Evolutionary conservation across 106 monocot species (phyloP).

Genomic region (Acorus calamus): DNA sequence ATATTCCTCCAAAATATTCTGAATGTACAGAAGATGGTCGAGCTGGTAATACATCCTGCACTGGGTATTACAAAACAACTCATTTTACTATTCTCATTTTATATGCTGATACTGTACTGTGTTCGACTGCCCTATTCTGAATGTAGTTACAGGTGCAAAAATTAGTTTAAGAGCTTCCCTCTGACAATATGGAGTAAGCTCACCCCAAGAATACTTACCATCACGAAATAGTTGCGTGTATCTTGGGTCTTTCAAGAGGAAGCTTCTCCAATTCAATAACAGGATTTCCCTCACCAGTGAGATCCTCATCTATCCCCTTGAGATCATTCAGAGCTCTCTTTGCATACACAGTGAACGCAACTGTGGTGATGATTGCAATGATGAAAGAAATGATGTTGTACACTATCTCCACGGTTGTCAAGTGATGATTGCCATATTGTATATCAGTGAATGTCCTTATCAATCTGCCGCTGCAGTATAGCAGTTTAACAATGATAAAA

Average conservation of each 20-base stretch:
- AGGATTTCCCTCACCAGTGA: not conserved
- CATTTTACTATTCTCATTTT: too few species aligned
- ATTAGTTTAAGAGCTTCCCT: too few species aligned
- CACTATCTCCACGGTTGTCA: slow-evolving; percentile 60
- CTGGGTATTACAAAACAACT: too few species aligned
- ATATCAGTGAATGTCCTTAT: slow-evolving; percentile 64
- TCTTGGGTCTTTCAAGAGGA: slow-evolving; percentile 13
- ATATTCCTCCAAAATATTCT: too few species aligned
- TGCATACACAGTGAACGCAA: slow-evolving; percentile 65
- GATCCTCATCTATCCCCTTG: slow-evolving; percentile 20
- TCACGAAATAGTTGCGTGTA: too few species aligned
- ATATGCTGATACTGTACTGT: too few species aligned
- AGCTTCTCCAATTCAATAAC: slow-evolving; percentile 20
- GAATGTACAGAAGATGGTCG: too few species aligned
- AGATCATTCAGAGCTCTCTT: slow-evolving; percentile 43
- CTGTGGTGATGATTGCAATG: slow-evolving; percentile 27
- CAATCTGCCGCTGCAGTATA: slow-evolving; percentile 50
- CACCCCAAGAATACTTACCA: too few species aligned
- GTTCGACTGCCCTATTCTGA: too few species aligned
- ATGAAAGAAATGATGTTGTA: slow-evolving; percentile 58
- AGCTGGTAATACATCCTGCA: too few species aligned
- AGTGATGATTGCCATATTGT: slow-evolving; percentile 46
- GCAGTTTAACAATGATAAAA: not conserved
- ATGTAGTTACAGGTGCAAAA: too few species aligned
- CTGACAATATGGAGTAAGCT: too few species aligned